Evolutionary conservation across 1,284 basidiomycete genomes (phyloP).

Genomic region (Xerocomus nothofagi): DNA sequence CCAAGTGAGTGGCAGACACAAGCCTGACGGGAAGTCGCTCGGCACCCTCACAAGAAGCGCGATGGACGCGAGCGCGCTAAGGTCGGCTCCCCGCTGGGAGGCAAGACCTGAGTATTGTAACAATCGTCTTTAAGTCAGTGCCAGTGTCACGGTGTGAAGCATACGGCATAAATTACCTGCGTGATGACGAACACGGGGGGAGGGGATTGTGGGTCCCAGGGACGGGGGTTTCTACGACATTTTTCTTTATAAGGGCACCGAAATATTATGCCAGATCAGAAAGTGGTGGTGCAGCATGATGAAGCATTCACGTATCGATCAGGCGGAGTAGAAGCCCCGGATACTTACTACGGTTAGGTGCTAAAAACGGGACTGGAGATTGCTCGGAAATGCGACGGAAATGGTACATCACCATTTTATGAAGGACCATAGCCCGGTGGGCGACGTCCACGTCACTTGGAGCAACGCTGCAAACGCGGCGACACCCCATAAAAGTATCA

Average conservation of each 20-base stretch:
- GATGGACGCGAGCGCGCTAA: constrained; percentile 68
- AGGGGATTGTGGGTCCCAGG: constrained; percentile 37
- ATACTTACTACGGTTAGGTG: constrained; percentile 14
- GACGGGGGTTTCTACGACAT: constrained; percentile 18
- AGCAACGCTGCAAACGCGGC: constrained; percentile 16
- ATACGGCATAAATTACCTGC: constrained; percentile 33
- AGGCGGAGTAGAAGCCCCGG: constrained; percentile 31
- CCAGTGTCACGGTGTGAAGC: constrained; percentile 6
- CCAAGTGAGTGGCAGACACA: constrained; percentile 10
- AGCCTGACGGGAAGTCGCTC: constrained; percentile 55
- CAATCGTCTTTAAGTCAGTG: constrained; percentile 16
- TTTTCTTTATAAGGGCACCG: constrained; percentile 35
- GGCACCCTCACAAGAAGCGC: constrained; percentile 71
- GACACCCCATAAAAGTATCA: not conserved
- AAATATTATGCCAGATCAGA: constrained; percentile 24
- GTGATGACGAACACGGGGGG: constrained; percentile 32
- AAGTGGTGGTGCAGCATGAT: constrained; percentile 16
- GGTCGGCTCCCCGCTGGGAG: constrained; percentile 66
- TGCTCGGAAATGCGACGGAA: constrained; percentile 30
- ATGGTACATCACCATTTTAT: constrained; percentile 24
- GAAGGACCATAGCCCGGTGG: constrained; percentile 10
- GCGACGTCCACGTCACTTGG: constrained; percentile 10
- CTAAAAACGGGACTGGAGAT: constrained; percentile 22
- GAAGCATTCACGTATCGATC: constrained; percentile 30
- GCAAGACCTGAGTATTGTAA: constrained; percentile 32